Conservation (phyloP, 129 eudicot species). For the Flaveria ramosissima region DNA sequence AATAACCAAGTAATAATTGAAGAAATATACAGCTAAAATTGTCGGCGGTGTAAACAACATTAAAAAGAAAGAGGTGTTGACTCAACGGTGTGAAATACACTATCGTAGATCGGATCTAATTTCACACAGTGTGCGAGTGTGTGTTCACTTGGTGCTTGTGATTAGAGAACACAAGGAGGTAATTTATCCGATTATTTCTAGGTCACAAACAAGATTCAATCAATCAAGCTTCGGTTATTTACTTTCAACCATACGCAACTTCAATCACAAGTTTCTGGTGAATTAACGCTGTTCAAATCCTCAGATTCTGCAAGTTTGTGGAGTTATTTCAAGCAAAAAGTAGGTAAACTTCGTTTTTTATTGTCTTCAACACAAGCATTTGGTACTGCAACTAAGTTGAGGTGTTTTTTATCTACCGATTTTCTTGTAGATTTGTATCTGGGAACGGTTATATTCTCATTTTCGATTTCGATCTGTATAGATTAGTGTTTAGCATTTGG, state of each 20-base stretch:
- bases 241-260: slow-evolving; percentile 23
- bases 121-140: background rate
- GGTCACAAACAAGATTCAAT: slow-evolving; percentile 26
- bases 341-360: slow-evolving; percentile 23
- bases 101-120: slow-evolving; percentile 33
- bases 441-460: background rate
- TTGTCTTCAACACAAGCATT: slow-evolving; percentile 13
- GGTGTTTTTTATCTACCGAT: too few relatives aligned
- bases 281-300: slow-evolving; percentile 15
- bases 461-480: slow-evolving; percentile 19
- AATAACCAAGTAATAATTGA: too few relatives aligned
- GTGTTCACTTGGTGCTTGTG: background rate
- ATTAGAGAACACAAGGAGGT: background rate
- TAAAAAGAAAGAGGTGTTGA: slow-evolving; percentile 6
- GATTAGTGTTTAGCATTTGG: slow-evolving; percentile 15
- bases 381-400: background rate
- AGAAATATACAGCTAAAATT: background rate
- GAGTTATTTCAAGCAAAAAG: background rate
- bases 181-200: slow-evolving; percentile 1
- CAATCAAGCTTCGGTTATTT: slow-evolving; percentile 1
- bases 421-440: slow-evolving; percentile 10
- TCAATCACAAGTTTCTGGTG: slow-evolving; percentile 29
- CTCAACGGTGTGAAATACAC: background rate
- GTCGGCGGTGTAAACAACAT: slow-evolving; percentile 23
- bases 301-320: slow-evolving; percentile 2